Percentiles rank a stretch among this genome's conserved stretches.
Conservation (phyloP, 2,329 filamentous ascomycete genomes). For the Beauveria bassiana region DNA sequence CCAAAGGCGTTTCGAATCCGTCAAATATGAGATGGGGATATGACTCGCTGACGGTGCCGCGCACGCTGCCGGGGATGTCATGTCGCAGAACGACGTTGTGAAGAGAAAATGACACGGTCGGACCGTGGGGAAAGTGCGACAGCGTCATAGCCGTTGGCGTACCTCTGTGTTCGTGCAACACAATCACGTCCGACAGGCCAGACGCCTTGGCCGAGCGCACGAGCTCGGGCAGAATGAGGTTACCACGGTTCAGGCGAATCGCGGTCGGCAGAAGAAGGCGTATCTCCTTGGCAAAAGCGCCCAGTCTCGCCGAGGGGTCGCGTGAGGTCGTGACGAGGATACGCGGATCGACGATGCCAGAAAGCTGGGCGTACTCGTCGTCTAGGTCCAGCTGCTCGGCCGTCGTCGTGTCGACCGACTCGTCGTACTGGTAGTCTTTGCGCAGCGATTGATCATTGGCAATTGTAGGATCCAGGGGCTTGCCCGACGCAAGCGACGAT, state of each 20-base stretch:
- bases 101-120: constrained; percentile 70
- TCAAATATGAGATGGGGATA: constrained; percentile 97
- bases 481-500: constrained; percentile 79
- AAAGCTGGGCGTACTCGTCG: constrained; percentile 84
- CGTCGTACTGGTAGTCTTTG: constrained; percentile 89
- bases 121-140: constrained; percentile 81
- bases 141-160: constrained; percentile 85
- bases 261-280: constrained; percentile 74
- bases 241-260: constrained; percentile 86
- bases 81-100: constrained; percentile 90
- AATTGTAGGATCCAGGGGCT: constrained; percentile 71
- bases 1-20: constrained; percentile 75
- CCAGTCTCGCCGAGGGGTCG: constrained; percentile 74
- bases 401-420: constrained; percentile 61
- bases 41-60: constrained; percentile 82
- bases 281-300: constrained; percentile 91
- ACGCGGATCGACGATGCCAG: constrained; percentile 83
- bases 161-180: constrained; percentile 88
- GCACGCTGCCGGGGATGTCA: constrained; percentile 81
- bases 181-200: constrained; percentile 74
- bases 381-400: constrained; percentile 69
- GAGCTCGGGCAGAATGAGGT: constrained; percentile 77
- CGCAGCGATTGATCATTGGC: constrained; percentile 79
- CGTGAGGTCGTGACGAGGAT: constrained; percentile 87
- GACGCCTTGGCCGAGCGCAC: constrained; percentile 73